A percentile compares a stretch with the other conserved stretches of the same genome.
These are phyloP conservation scores for Teratosphaeriaceae sp. DNA, from an alignment of 2,329 filamentous ascomycete genomes.

Conservation along the genomic window DNA sequence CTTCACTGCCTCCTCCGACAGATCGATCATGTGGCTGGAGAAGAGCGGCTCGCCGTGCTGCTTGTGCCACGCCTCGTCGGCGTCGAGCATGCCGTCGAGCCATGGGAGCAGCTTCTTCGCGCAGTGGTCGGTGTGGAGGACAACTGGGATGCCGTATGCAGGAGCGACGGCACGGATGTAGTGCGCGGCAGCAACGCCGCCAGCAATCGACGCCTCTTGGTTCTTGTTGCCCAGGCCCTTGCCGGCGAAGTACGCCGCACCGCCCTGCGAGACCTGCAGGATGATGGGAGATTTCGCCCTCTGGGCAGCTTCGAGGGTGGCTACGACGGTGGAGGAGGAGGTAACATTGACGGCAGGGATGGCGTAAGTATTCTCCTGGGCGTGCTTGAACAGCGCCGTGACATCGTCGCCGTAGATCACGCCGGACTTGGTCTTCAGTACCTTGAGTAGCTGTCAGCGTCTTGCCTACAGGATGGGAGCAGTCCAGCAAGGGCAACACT, in stretches of 20 bases:
- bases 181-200: slow-evolving; percentile 82
- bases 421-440: slow-evolving; percentile 6
- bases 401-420: slow-evolving; percentile 34
- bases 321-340: slow-evolving; percentile 79
- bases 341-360: slow-evolving; percentile 76
- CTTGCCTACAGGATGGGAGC: too few relatives aligned
- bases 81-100: slow-evolving; percentile 93
- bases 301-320: slow-evolving; percentile 87
- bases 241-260: slow-evolving; percentile 57
- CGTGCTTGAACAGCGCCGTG: slow-evolving; percentile 71
- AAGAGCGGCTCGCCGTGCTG: slow-evolving; percentile 84
- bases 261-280: slow-evolving; percentile 89
- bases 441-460: slow-evolving; percentile 74
- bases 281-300: slow-evolving; percentile 88
- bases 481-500: not conserved
- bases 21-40: slow-evolving; percentile 97
- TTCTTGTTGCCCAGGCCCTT: slow-evolving; percentile 72
- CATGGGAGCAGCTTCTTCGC: slow-evolving; percentile 99
- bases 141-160: slow-evolving; percentile 79
- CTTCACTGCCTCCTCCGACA: slow-evolving; percentile 84
- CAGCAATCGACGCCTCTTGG: slow-evolving; percentile 83
- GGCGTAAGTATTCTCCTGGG: slow-evolving; percentile 78
- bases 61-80: slow-evolving; percentile 95
- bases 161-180: slow-evolving; percentile 88
- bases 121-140: slow-evolving; percentile 97